Percentiles rank a stretch among this genome's conserved stretches.
Conservation (phyloP, 208 protist genomes). For the Naegleria gruberi region DNA sequence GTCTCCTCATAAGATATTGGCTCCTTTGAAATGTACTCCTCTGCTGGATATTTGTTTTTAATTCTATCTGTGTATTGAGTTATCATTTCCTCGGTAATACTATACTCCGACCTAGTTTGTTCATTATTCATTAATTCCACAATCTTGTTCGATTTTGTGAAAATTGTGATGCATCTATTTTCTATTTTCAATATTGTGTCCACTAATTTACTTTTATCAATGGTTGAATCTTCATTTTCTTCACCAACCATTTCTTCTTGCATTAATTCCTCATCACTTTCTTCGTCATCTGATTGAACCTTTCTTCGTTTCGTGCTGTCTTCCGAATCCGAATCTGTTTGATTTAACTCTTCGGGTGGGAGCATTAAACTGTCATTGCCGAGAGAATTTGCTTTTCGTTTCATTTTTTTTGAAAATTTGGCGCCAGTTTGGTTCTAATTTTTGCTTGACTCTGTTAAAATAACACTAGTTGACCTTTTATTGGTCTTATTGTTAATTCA, state of each 20-base stretch:
- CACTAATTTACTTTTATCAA: background rate
- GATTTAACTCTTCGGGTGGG: too few species aligned
- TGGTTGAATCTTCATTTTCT: background rate
- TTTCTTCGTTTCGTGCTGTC: too few species aligned
- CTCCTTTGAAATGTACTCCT: background rate
- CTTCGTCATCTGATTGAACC: too few species aligned
- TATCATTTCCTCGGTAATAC: background rate
- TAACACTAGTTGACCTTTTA: too few species aligned
- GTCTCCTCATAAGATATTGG: background rate
- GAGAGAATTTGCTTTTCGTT: too few species aligned
- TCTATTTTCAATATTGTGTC: background rate
- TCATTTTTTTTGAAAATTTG: too few species aligned
- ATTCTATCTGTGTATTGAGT: background rate
- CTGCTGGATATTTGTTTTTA: background rate
- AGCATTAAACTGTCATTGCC: too few species aligned
- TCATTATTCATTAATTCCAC: background rate
- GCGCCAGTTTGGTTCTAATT: too few species aligned
- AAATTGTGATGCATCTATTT: background rate
- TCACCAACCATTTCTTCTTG: background rate
- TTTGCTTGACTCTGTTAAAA: too few species aligned
- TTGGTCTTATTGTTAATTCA: too few species aligned
- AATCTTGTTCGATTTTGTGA: background rate
- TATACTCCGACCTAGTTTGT: background rate
- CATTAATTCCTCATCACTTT: too few species aligned
- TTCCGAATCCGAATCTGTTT: too few species aligned